Percentiles rank a stretch among this genome's conserved stretches.
These are phyloP conservation scores for Geotrichum histeridarum DNA, from an alignment of 1,139 yeast genomes.

Conservation along the genomic window DNA sequence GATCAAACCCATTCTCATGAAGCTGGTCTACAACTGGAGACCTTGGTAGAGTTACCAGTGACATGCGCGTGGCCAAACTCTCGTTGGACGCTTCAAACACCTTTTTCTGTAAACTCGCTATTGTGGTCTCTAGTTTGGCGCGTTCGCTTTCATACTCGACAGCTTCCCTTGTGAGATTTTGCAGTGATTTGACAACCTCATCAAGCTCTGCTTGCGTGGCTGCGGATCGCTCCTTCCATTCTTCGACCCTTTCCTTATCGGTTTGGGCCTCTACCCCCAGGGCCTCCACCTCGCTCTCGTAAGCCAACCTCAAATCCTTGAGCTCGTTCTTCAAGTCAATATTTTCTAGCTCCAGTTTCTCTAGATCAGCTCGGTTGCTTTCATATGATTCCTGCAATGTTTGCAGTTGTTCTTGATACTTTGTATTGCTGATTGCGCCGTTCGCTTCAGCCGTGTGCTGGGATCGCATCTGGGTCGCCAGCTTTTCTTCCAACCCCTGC, in stretches of 20 bases:
- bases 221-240: slow-evolving; percentile 35
- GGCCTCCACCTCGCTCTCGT: slow-evolving; percentile 28
- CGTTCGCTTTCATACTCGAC: slow-evolving; percentile 39
- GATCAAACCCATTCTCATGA: not conserved
- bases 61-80: slow-evolving; percentile 27
- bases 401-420: slow-evolving; percentile 1
- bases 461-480: not conserved
- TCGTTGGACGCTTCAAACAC: slow-evolving; percentile 24
- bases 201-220: slow-evolving; percentile 34
- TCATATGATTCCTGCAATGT: slow-evolving; percentile 25
- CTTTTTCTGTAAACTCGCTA: slow-evolving; percentile 30
- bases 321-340: slow-evolving; percentile 36
- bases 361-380: slow-evolving; percentile 29
- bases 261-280: slow-evolving; percentile 29
- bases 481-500: too few relatives aligned
- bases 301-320: slow-evolving; percentile 32
- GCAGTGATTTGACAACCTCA: slow-evolving; percentile 33
- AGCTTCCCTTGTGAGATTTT: slow-evolving; percentile 37
- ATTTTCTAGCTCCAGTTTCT: slow-evolving; percentile 36
- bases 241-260: slow-evolving; percentile 29
- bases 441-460: not conserved
- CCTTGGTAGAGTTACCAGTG: slow-evolving; percentile 20
- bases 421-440: not conserved
- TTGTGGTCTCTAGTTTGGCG: slow-evolving; percentile 28
- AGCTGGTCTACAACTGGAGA: not conserved